Evolutionary conservation across 108 stramenopile species (phyloP).

Genomic region (Cylindrotheca fusiformis): DNA sequence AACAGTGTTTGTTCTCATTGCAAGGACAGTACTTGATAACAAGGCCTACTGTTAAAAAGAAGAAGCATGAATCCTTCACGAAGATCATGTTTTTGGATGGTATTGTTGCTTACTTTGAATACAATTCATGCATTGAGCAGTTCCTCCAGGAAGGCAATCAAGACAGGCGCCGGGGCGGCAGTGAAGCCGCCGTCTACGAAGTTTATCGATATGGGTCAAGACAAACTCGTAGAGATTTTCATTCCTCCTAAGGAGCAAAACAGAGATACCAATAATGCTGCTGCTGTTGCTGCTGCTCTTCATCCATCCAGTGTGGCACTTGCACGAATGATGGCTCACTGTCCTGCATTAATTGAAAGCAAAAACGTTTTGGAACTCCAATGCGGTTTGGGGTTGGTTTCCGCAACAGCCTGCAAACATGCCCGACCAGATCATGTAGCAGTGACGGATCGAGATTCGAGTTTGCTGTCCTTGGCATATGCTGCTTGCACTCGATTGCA

Average conservation of each 20-base stretch:
- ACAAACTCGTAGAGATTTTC: neutral
- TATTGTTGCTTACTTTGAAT: no score
- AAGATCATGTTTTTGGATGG: no score
- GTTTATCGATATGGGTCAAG: neutral
- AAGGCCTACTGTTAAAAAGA: no score
- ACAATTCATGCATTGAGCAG: no score
- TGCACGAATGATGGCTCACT: conserved; percentile 23
- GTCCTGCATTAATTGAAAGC: conserved; percentile 18
- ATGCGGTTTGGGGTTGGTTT: conserved; percentile 17
- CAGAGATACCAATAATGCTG: no score
- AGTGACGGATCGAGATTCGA: conserved; percentile 18
- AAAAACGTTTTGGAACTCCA: conserved; percentile 20
- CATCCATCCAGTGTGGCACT: conserved; percentile 17
- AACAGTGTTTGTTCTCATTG: no score
- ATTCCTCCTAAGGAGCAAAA: neutral
- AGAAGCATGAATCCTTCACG: no score
- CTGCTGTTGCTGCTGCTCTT: conserved; percentile 2
- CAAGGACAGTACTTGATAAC: no score
- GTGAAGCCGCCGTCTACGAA: neutral
- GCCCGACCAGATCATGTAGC: conserved; percentile 25
- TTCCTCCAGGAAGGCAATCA: neutral
- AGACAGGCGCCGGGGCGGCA: neutral
- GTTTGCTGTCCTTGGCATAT: conserved; percentile 16
- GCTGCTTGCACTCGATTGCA: conserved; percentile 19
- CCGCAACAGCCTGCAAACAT: conserved; percentile 16